Percentiles rank a stretch among this genome's conserved stretches.
Evolutionary conservation across 768 basidiomycete genomes (phyloP).

Genomic region (Steccherinum ochraceum): DNA sequence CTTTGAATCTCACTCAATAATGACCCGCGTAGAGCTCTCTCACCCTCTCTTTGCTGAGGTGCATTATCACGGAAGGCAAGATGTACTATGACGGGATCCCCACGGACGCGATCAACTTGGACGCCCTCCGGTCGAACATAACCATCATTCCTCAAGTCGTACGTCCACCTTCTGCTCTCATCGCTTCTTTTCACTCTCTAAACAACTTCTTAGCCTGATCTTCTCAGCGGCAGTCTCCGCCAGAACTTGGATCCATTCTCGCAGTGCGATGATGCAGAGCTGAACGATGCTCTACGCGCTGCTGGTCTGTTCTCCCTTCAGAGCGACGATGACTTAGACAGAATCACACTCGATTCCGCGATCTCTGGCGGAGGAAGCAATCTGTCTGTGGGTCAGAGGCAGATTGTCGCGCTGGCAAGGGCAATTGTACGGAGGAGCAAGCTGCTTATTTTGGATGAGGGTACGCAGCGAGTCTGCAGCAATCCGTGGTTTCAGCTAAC

Average conservation of each 20-base stretch:
- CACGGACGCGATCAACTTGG: slow-evolving; percentile 42
- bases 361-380: slow-evolving; percentile 36
- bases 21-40: slow-evolving; percentile 32
- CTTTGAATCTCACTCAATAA: slow-evolving; percentile 6
- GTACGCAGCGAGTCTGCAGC: slow-evolving; percentile 12
- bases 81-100: slow-evolving; percentile 46
- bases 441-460: slow-evolving; percentile 49
- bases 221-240: slow-evolving; percentile 38
- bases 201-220: slow-evolving; percentile 28
- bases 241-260: slow-evolving; percentile 46
- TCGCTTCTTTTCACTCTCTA: background rate
- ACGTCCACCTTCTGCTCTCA: slow-evolving; percentile 17
- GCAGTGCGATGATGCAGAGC: slow-evolving; percentile 37
- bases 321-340: slow-evolving; percentile 21
- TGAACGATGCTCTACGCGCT: slow-evolving; percentile 33
- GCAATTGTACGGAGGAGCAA: slow-evolving; percentile 51
- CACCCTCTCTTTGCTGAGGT: slow-evolving; percentile 48
- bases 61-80: slow-evolving; percentile 47
- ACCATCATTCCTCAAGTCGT: slow-evolving; percentile 58
- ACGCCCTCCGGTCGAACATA: slow-evolving; percentile 44
- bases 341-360: slow-evolving; percentile 33
- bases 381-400: slow-evolving; percentile 46
- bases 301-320: slow-evolving; percentile 30
- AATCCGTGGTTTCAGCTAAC: too few species aligned
- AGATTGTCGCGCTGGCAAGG: slow-evolving; percentile 49